Conservation (phyloP, 163 green algal species). For the Trebouxiophyceae sp. region DNA sequence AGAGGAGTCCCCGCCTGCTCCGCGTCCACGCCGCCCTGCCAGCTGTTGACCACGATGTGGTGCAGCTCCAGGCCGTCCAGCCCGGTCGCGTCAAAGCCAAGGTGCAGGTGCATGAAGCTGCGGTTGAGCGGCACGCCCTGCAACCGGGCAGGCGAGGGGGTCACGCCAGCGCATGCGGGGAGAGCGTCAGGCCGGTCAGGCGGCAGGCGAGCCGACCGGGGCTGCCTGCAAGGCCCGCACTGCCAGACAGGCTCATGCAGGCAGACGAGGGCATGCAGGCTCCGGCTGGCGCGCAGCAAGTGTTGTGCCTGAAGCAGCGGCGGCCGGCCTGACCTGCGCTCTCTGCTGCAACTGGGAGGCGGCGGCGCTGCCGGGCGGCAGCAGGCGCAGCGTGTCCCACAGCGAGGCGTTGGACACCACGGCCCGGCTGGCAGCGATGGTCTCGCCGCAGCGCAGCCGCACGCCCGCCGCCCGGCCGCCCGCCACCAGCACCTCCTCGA, state of each 20-base stretch:
- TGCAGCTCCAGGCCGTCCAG: conserved; percentile 63
- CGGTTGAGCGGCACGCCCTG: conserved; percentile 39
- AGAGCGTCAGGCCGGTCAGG: no score
- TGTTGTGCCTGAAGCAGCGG: no score
- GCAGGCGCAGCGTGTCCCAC: conserved; percentile 61
- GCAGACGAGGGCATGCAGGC: no score
- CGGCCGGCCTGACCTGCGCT: conserved; percentile 1
- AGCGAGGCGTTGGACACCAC: conserved; percentile 52
- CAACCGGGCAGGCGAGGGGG: no score
- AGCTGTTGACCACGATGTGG: conserved; percentile 83
- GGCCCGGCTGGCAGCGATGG: conserved; percentile 39
- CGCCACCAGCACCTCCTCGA: conserved; percentile 54
- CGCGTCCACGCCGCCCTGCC: conserved; percentile 27
- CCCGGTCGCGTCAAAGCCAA: conserved; percentile 66
- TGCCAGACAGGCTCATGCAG: no score
- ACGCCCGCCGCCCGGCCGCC: conserved; percentile 46
- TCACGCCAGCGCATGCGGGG: no score
- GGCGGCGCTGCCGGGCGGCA: conserved; percentile 10
- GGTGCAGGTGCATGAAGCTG: conserved; percentile 82
- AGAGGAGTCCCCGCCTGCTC: background rate
- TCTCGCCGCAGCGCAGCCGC: conserved; percentile 34
- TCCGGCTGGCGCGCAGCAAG: no score
- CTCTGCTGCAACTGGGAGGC: conserved; percentile 11
- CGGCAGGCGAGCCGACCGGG: no score
- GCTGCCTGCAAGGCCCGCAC: no score